Conservation (phyloP, 176 grass and related monocot species). For the Triticum turgidum region DNA sequence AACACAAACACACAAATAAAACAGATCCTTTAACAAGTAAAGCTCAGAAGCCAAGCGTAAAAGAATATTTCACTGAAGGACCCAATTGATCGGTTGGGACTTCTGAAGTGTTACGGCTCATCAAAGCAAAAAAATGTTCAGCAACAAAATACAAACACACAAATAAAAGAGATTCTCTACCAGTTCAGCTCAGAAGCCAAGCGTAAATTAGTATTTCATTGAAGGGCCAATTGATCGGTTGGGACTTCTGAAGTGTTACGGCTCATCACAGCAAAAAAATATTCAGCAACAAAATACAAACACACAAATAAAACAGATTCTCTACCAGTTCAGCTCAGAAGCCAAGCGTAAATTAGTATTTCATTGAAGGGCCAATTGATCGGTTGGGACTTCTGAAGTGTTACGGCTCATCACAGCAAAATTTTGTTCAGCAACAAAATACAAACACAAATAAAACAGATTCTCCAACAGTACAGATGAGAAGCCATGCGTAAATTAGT, state of each 20-base stretch:
- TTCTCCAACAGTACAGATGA: conserved; percentile 21
- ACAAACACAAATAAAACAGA: not conserved
- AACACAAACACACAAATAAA: not conserved
- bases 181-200: conserved; percentile 51
- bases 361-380: conserved; percentile 54
- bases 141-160: not conserved
- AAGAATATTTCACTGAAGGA: conserved; percentile 64
- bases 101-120: conserved; percentile 73
- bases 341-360: conserved; percentile 77
- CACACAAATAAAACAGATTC: not conserved
- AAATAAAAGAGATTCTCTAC: not conserved
- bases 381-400: conserved; percentile 40
- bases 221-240: conserved; percentile 55
- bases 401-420: conserved; percentile 77
- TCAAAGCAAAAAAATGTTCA: conserved; percentile 43
- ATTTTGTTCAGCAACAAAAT: too few relatives aligned
- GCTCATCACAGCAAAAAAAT: conserved; percentile 63
- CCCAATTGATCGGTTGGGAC: conserved; percentile 41
- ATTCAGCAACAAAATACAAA: not conserved
- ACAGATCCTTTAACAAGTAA: not conserved
- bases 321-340: conserved; percentile 21
- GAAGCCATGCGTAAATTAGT: conserved; percentile 79
- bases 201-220: conserved; percentile 74
- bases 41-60: conserved; percentile 80
- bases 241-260: conserved; percentile 58